Conservation (phyloP, 768 basidiomycete genomes). For the Psilocybe azurescens region DNA sequence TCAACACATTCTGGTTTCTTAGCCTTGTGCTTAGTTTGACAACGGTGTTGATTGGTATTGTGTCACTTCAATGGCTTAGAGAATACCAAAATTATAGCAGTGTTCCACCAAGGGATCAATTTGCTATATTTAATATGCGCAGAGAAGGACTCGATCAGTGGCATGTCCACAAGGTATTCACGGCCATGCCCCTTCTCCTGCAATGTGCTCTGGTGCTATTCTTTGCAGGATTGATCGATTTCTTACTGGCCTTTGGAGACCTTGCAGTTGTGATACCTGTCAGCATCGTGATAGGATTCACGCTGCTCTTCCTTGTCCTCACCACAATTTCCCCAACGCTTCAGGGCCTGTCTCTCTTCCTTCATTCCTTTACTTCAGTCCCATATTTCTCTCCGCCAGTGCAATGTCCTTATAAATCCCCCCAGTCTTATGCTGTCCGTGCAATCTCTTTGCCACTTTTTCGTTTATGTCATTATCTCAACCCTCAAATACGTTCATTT, state of each 20-base stretch:
- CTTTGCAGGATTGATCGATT: slow-evolving; percentile 23
- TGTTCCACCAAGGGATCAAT: slow-evolving; percentile 11
- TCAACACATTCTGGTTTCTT: slow-evolving; percentile 23
- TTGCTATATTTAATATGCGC: slow-evolving; percentile 19
- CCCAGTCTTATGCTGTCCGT: slow-evolving; percentile 16
- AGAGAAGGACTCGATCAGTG: slow-evolving; percentile 15
- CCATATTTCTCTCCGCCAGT: neutral
- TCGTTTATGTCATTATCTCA: neutral
- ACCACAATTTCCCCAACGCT: slow-evolving; percentile 16
- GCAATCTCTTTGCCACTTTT: neutral
- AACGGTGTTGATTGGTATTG: slow-evolving; percentile 21
- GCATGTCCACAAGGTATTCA: slow-evolving; percentile 21
- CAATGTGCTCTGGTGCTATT: slow-evolving; percentile 24
- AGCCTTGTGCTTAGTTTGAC: slow-evolving; percentile 23
- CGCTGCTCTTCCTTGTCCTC: slow-evolving; percentile 15
- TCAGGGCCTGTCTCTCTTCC: slow-evolving; percentile 6
- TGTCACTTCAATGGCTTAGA: slow-evolving; percentile 25
- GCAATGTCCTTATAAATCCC: slow-evolving; percentile 21
- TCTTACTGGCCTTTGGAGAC: slow-evolving; percentile 12
- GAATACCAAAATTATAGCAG: slow-evolving; percentile 17
- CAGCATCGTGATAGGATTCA: slow-evolving; percentile 8
- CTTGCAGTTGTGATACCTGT: slow-evolving; percentile 13
- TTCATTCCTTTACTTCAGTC: neutral
- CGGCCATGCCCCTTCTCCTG: slow-evolving; percentile 18
- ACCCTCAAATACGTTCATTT: neutral